Percentiles rank a stretch among this genome's conserved stretches.
These are phyloP conservation scores for Exserohilum turcica DNA, from an alignment of 2,329 filamentous ascomycete genomes.

Conservation along the genomic window DNA sequence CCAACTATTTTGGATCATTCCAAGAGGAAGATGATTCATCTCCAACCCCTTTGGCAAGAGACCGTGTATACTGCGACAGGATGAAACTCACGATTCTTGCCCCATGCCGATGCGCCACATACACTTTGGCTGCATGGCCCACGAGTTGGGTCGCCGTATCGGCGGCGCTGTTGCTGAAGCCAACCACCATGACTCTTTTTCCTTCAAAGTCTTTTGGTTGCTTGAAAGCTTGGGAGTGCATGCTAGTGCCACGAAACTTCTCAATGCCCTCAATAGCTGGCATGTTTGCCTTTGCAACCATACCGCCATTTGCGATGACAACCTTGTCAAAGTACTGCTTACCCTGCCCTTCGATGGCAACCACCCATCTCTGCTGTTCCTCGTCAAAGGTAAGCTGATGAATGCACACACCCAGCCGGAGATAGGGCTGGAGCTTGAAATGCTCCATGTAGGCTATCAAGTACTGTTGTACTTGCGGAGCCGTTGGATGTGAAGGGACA, in stretches of 20 bases:
- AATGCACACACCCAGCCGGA: conserved; percentile 21
- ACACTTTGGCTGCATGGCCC: conserved; percentile 25
- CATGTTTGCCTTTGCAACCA: conserved; percentile 21
- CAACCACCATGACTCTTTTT: conserved; percentile 32
- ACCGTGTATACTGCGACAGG: no score
- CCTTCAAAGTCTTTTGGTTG: conserved; percentile 14
- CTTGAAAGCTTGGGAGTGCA: conserved; percentile 25
- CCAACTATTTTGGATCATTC: no score
- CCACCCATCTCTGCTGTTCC: conserved; percentile 18
- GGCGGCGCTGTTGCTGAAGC: conserved; percentile 34
- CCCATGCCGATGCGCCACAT: conserved; percentile 33
- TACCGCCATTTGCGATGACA: conserved; percentile 28
- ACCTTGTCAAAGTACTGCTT: conserved; percentile 27
- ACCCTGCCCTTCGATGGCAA: conserved; percentile 9
- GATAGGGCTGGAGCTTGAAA: conserved; percentile 22
- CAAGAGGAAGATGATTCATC: no score
- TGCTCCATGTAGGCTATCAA: conserved; percentile 22
- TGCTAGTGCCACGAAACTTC: conserved; percentile 18
- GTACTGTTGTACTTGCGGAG: conserved; percentile 28
- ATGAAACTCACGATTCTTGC: conserved; percentile 22
- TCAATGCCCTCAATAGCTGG: conserved; percentile 24
- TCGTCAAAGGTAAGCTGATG: conserved; percentile 19
- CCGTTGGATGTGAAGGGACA: conserved; percentile 24
- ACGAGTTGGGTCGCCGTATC: conserved; percentile 31
- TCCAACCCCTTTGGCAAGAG: no score